Percentiles rank a stretch among this genome's conserved stretches.
Conservation (phyloP, 164 flowering plant species). For the Cinnamomum micranthum region DNA sequence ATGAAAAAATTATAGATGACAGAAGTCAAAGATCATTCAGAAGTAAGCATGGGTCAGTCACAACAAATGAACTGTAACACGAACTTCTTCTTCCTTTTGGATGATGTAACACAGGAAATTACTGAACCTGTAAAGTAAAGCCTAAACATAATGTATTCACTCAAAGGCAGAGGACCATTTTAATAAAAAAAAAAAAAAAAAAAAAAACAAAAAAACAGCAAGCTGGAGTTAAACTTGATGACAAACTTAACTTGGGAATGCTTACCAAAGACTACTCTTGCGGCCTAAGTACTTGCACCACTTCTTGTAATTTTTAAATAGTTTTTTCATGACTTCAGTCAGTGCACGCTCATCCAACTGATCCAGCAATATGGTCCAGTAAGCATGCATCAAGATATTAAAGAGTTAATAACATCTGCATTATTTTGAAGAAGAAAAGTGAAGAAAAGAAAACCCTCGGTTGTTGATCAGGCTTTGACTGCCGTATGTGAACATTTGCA, state of each 20-base stretch:
- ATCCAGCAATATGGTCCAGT: not conserved
- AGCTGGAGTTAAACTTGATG: not conserved
- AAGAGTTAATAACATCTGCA: not conserved
- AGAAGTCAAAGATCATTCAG: not conserved
- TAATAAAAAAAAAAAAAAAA: too few species aligned
- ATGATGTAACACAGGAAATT: too few species aligned
- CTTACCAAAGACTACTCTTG: conserved; percentile 96
- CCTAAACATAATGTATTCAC: too few species aligned
- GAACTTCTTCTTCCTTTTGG: too few species aligned
- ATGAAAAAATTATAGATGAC: not conserved
- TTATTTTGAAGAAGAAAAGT: not conserved
- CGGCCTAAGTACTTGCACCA: conserved; percentile 97
- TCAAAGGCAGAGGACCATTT: too few species aligned
- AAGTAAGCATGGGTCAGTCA: not conserved
- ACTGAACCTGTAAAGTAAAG: too few species aligned
- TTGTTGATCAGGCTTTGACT: conserved; percentile 86
- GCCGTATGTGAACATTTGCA: conserved; percentile 94
- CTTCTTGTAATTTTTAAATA: conserved; percentile 90
- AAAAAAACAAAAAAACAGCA: not conserved
- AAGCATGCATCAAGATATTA: not conserved
- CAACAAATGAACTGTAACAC: too few species aligned
- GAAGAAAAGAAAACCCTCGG: conserved; percentile 59
- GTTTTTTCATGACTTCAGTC: conserved; percentile 94
- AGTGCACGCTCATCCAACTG: conserved; percentile 96
- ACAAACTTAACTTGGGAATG: not conserved